phyloP scores from a whole-genome alignment of 192 early-diverging fungal genomes.

The Backusella sp. region DNA sequence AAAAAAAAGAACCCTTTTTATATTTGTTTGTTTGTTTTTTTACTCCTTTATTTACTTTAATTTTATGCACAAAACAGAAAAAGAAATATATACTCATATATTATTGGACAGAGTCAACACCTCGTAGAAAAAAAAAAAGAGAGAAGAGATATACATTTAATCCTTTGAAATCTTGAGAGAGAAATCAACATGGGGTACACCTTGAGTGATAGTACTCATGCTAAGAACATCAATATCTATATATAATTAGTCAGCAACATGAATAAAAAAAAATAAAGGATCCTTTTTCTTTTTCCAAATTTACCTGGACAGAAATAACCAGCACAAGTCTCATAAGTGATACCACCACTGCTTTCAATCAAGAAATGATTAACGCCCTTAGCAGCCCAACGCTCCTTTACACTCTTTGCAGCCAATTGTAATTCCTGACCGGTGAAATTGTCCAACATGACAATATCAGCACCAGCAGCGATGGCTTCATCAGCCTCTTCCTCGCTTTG shows the following conservation, averaged over 20 bases:
- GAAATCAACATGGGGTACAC: slow-evolving; percentile 95
- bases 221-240: slow-evolving; percentile 76
- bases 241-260: background rate
- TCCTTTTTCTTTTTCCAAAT: background rate
- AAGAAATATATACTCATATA: background rate
- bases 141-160: background rate
- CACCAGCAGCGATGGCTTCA: slow-evolving; percentile 94
- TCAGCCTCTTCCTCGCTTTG: slow-evolving; percentile 87
- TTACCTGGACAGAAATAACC: slow-evolving; percentile 79
- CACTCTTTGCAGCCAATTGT: slow-evolving; percentile 58
- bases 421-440: slow-evolving; percentile 81
- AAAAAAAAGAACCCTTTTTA: background rate
- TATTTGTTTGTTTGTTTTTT: background rate
- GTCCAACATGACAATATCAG: slow-evolving; percentile 98
- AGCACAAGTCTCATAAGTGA: slow-evolving; percentile 83
- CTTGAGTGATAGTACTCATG: slow-evolving; percentile 91
- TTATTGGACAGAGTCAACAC: background rate
- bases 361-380: slow-evolving; percentile 66
- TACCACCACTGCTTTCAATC: slow-evolving; percentile 94
- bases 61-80: background rate
- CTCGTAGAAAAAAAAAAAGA: too few species aligned
- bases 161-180: slow-evolving; percentile 80
- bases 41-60: background rate
- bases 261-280: background rate
- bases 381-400: slow-evolving; percentile 73